Evolutionary conservation across 2,329 filamentous ascomycete species (phyloP).

Genomic region (Paradendryphiella salina): DNA sequence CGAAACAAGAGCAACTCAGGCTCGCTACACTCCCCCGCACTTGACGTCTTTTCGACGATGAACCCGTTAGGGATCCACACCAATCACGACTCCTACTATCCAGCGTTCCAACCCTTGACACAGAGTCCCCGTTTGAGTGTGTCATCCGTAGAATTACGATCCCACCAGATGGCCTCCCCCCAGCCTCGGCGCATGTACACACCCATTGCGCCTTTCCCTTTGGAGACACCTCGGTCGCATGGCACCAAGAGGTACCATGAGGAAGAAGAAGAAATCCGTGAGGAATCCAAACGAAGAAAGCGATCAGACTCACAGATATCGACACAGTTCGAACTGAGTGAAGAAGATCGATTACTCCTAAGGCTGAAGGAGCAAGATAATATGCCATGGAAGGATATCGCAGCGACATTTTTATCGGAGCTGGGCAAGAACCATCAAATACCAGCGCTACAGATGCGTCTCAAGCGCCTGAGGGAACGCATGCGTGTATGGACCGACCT

Average conservation of each 20-base stretch:
- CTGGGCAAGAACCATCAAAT: constrained; percentile 56
- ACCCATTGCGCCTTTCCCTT: constrained; percentile 51
- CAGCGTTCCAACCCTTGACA: constrained; percentile 25
- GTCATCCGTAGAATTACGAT: constrained; percentile 32
- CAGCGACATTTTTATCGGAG: constrained; percentile 54
- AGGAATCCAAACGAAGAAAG: constrained; percentile 47
- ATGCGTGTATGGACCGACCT: constrained; percentile 57
- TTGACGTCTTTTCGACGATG: constrained; percentile 47
- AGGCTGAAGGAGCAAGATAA: constrained; percentile 57
- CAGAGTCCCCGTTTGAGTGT: constrained; percentile 43
- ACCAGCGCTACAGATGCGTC: constrained; percentile 59
- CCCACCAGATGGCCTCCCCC: constrained; percentile 38
- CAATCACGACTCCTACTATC: constrained; percentile 41
- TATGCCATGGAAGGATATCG: constrained; percentile 60
- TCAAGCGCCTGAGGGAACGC: constrained; percentile 56
- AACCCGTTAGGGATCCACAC: constrained; percentile 49
- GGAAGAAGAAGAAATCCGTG: constrained; percentile 41
- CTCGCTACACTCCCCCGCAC: constrained; percentile 45
- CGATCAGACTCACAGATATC: constrained; percentile 45
- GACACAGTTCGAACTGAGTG: constrained; percentile 50
- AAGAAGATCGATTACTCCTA: constrained; percentile 56
- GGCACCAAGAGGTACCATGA: constrained; percentile 46
- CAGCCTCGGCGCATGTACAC: constrained; percentile 50
- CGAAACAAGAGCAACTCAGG: constrained; percentile 52
- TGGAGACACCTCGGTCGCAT: constrained; percentile 36